Evolutionary conservation across 495 filamentous ascomycete genomes (phyloP), one percentile per base, ranked within the genome.

Genomic region (Tuber melanosporum): DNA sequence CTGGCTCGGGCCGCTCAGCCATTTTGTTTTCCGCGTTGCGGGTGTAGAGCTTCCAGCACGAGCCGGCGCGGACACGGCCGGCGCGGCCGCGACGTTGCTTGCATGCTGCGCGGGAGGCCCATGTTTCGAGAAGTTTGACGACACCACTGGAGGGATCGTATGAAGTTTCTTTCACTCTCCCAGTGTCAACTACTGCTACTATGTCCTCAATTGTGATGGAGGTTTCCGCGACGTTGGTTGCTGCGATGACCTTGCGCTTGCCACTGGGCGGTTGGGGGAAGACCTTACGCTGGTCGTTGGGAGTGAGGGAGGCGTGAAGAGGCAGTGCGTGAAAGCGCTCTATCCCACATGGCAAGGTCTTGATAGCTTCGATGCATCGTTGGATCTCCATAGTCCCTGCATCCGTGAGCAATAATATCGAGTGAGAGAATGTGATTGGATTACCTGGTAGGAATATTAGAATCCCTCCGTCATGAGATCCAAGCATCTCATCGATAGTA

Each of bases 201-300:
- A 98, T 92, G 81, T 99, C 95, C 75, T 95, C 93, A 73, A 99
- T 99, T 0, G 95, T 99, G 82, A 99, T 98, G 15, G 95, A 98
- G 0, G 95, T 99, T 83, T 99, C 95, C 3, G 95, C 95, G 22
- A 99, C 95, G 79, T 99, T 99, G 22, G 95, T 99, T 1, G 95
- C 92, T 17, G 93, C 92, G 39, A 99, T 91, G 57, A 99, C 90
- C 85, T 99, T 99, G 39, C 95, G 87, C 84, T 92, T 93, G 1
- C 93, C 94, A 36, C 84, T 84, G 0, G 95, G 94, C 1, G 95
- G 86, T 42, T 86, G 87, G 22, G 89, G 87, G 83, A 99, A 99
- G 7, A 99, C 95, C 70, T 90, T 89, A 26, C 91, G 90, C 83
- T 99, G 95, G 75, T 98, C 94, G 22, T 87, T 87, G 32, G 95